A percentile compares a stretch with the other conserved stretches of the same genome.
Evolutionary conservation across 2,329 filamentous ascomycete genomes (phyloP).

Genomic region (Hymenotorrendiella dingleyae): DNA sequence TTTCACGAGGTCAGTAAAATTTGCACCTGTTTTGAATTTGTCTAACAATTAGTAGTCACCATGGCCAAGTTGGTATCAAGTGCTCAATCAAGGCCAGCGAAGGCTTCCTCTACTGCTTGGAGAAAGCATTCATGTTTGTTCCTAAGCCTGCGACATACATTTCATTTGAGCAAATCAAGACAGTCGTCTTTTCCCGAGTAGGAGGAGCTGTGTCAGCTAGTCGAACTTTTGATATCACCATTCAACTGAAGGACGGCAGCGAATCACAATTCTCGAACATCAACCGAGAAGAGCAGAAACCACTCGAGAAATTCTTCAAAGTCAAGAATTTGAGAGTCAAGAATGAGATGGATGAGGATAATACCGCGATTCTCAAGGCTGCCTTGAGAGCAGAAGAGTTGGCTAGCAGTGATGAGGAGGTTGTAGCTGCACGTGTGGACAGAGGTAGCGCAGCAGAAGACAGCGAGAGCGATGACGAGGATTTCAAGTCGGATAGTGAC

Average conservation of each 20-base stretch:
- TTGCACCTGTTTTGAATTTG: conserved; percentile 2
- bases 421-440: conserved; percentile 63
- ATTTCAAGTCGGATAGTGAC: conserved; percentile 88
- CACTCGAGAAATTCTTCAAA: conserved; percentile 96
- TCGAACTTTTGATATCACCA: conserved; percentile 94
- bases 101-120: conserved; percentile 91
- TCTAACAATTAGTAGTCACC: conserved; percentile 54
- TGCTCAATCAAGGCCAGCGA: conserved; percentile 99
- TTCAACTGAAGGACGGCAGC: conserved; percentile 79
- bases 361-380: conserved; percentile 65
- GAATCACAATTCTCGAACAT: conserved; percentile 99
- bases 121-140: conserved; percentile 98
- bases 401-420: conserved; percentile 67
- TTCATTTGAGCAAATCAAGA: conserved; percentile 85
- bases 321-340: conserved; percentile 91
- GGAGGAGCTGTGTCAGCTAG: conserved; percentile 89
- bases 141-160: conserved; percentile 98
- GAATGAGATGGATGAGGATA: conserved; percentile 96
- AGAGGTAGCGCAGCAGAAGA: conserved; percentile 94
- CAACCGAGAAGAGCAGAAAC: conserved; percentile 94
- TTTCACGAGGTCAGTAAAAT: conserved; percentile 63
- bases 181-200: conserved; percentile 92
- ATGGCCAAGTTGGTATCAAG: conserved; percentile 91
- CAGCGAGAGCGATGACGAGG: conserved; percentile 89
- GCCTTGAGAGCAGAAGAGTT: conserved; percentile 80